Evolutionary conservation across 1,139 yeast genomes (phyloP).

Genomic region (Protomyces arabidopsidicola): DNA sequence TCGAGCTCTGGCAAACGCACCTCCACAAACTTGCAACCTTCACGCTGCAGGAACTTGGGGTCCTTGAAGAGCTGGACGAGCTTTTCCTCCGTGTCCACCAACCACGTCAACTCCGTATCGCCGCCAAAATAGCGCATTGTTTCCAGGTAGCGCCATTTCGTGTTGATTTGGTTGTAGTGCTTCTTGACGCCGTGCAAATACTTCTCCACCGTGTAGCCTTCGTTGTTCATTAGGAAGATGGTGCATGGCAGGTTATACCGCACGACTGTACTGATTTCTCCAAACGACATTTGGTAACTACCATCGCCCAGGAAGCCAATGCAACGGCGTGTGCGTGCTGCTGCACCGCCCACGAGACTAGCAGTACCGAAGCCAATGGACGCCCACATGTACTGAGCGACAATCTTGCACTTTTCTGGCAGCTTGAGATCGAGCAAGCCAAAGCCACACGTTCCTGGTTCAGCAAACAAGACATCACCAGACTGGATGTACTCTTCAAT

Average conservation of each 20-base stretch:
- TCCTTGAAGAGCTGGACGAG: slow-evolving; percentile 1
- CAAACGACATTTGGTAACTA: slow-evolving; percentile 83
- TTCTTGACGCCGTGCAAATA: slow-evolving; percentile 71
- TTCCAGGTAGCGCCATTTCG: slow-evolving; percentile 71
- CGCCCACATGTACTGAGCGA: slow-evolving; percentile 67
- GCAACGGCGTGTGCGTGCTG: slow-evolving; percentile 35
- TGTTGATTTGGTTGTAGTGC: slow-evolving; percentile 71
- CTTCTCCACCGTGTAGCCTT: slow-evolving; percentile 51
- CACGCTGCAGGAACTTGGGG: neutral
- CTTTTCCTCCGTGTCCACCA: neutral
- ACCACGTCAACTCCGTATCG: neutral
- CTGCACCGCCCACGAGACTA: slow-evolving; percentile 63
- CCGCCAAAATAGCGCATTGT: slow-evolving; percentile 61
- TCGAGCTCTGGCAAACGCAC: neutral
- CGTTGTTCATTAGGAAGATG: slow-evolving; percentile 65
- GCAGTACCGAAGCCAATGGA: slow-evolving; percentile 86
- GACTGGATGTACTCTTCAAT: slow-evolving; percentile 46
- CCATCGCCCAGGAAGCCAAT: slow-evolving; percentile 86
- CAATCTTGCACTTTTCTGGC: slow-evolving; percentile 49
- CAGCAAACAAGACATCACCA: slow-evolving; percentile 63
- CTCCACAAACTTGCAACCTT: slow-evolving; percentile 2
- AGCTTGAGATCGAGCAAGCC: slow-evolving; percentile 59
- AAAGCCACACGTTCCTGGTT: slow-evolving; percentile 59
- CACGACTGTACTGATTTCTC: slow-evolving; percentile 66
- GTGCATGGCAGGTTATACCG: slow-evolving; percentile 59